Base-by-base conservation (phyloP, 2,329 filamentous ascomycete species). In the Cryphonectria naterciae region DNA sequence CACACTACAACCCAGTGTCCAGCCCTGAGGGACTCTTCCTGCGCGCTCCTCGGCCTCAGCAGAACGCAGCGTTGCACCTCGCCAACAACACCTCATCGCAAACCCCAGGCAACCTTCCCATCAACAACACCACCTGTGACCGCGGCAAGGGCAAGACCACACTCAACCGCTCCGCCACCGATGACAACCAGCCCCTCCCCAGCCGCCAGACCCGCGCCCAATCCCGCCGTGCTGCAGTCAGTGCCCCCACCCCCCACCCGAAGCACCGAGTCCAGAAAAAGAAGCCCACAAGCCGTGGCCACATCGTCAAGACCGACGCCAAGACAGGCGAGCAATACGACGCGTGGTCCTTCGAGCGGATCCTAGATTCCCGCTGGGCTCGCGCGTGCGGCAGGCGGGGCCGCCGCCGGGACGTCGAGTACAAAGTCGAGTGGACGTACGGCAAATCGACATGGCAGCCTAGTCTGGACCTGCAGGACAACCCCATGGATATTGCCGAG, bases 391-490 rank as follows among this genome's bases (percentile, higher is more conserved):
- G 46, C 46, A 49, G 4, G 35, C 25, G 25, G 11, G 43, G 35
- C 19, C 10, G 2, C 10, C 25, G 65, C 37, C 15, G 19, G n/a
- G 65, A 67, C 25, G 15, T 67, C 17, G 65, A 64, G 61, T 63
- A 68, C 25, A 56, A 13, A 11, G 28, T 68, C 35, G 61, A 65
- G 65, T 46, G 52, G 66, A 43, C 46, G 19, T n/a, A 28, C 8
- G 32, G 32, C 11, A 49, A 28, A 32, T 62, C 19, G n/a, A 52
- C n/a, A 28, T 68, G 69, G 69, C 60, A 68, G 49, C 60, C 60
- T 32, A 60, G 39, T 17, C 49, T 68, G 10, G 60, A 63, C 62
- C 52, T 52, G 4, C 32, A 28, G 39, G n/a, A 41, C 64, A 49
- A 32, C 10, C 52, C 49, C 11, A 4, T 39, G 43, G 39, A 49